Evolutionary conservation across 83 land plant genomes (phyloP).

Genomic region (Picea abies): DNA sequence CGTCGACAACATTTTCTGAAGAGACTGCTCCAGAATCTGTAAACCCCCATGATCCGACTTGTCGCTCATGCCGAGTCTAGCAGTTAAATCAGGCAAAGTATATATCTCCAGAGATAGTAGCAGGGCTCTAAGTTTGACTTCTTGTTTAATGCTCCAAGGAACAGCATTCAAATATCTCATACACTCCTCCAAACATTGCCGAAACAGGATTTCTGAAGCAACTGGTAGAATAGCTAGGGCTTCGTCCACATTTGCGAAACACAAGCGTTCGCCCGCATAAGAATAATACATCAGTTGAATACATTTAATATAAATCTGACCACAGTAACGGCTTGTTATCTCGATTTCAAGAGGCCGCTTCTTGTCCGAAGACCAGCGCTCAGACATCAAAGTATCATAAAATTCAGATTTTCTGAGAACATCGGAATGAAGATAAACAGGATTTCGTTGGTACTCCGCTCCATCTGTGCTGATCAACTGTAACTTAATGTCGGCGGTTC

Average conservation of each 20-base stretch:
- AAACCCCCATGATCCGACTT: too few species aligned
- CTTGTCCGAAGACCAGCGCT: neutral
- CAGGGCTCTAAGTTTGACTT: neutral
- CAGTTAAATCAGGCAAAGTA: neutral
- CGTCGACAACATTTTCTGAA: too few species aligned
- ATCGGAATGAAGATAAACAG: neutral
- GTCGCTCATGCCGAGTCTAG: neutral
- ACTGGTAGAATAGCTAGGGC: neutral
- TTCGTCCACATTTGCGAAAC: neutral
- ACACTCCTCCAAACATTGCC: neutral
- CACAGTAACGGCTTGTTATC: too few species aligned
- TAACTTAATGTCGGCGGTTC: neutral
- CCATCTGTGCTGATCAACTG: neutral
- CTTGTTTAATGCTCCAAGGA: neutral
- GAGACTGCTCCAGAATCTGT: too few species aligned
- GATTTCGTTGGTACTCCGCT: neutral
- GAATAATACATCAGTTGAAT: neutral
- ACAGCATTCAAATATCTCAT: neutral
- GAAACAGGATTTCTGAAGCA: neutral
- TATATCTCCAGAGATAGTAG: neutral
- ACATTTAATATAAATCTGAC: neutral
- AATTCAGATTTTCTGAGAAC: neutral
- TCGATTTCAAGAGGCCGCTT: neutral
- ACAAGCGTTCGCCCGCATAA: neutral
- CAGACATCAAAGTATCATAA: neutral